phyloP scores from a whole-genome alignment of 306 rosid species.

The apple (Malus domestica) region DNA sequence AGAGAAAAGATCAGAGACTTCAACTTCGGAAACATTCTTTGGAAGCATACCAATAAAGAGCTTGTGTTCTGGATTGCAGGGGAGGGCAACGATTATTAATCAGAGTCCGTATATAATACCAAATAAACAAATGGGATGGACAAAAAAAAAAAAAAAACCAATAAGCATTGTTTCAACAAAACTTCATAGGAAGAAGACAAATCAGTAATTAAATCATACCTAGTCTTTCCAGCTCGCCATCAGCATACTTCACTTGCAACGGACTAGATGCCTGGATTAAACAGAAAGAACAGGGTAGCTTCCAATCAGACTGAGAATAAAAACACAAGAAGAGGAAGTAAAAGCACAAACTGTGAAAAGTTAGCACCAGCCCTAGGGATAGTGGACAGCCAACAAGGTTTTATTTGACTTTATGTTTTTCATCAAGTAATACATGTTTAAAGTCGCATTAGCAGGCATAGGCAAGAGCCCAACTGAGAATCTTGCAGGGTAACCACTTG shows the following conservation, averaged over 20 bases:
- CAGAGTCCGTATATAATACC: conserved; percentile 11
- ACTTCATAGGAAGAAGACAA: conserved; percentile 10
- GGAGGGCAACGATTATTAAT: conserved; percentile 14
- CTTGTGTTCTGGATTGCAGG: conserved; percentile 70
- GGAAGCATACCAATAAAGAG: conserved; percentile 99
- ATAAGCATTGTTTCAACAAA: conserved; percentile 7
- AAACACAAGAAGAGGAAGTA: conserved; percentile 9
- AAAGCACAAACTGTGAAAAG: conserved; percentile 9
- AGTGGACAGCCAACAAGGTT: background rate
- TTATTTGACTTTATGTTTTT: background rate
- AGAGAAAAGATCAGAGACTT: conserved; percentile 72
- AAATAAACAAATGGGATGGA: background rate
- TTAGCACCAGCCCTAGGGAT: background rate
- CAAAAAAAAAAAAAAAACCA: background rate
- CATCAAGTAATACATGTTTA: background rate
- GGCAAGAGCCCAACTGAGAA: conserved; percentile 32
- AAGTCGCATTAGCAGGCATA: conserved; percentile 8
- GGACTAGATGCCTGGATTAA: conserved; percentile 94
- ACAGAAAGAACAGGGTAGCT: conserved; percentile 28
- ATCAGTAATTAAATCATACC: conserved; percentile 41
- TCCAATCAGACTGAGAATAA: conserved; percentile 23
- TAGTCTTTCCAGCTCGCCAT: conserved; percentile 98
- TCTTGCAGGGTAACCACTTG: conserved; percentile 27
- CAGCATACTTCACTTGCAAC: conserved; percentile 99
- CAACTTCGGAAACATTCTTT: conserved; percentile 79